Evolutionary conservation across 495 filamentous ascomycete species (phyloP).

Genomic region (Penicillium daleae): DNA sequence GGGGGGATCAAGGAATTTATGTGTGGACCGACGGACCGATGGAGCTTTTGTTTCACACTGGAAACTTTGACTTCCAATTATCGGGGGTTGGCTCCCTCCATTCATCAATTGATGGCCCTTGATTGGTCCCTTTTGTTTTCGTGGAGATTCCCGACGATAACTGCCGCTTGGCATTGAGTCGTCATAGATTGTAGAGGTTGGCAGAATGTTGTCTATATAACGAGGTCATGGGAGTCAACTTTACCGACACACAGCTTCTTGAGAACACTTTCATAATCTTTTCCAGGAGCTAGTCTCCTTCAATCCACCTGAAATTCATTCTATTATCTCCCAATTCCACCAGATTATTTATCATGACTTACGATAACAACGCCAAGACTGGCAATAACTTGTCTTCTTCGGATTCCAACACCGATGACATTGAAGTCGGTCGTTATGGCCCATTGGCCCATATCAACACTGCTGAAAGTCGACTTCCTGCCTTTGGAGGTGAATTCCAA

Average conservation of each 20-base stretch:
- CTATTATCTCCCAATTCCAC: background rate
- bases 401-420: background rate
- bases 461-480: conserved; percentile 63
- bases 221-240: background rate
- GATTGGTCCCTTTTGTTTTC: background rate
- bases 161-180: background rate
- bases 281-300: background rate
- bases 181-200: background rate
- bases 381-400: conserved; percentile 3
- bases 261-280: background rate
- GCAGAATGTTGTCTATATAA: background rate
- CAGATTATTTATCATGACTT: background rate
- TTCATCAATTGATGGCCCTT: background rate
- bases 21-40: background rate
- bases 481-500: conserved; percentile 90
- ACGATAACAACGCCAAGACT: conserved; percentile 1
- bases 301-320: background rate
- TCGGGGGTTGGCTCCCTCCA: background rate
- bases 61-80: background rate
- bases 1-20: background rate
- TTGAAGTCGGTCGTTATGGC: conserved; percentile 26
- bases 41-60: background rate
- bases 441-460: conserved; percentile 68
- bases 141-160: background rate
- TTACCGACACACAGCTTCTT: background rate